Evolutionary conservation across 257 asterid species (phyloP), one percentile per base, ranked within the genome.

Genomic region (Ehretia macrophylla): DNA sequence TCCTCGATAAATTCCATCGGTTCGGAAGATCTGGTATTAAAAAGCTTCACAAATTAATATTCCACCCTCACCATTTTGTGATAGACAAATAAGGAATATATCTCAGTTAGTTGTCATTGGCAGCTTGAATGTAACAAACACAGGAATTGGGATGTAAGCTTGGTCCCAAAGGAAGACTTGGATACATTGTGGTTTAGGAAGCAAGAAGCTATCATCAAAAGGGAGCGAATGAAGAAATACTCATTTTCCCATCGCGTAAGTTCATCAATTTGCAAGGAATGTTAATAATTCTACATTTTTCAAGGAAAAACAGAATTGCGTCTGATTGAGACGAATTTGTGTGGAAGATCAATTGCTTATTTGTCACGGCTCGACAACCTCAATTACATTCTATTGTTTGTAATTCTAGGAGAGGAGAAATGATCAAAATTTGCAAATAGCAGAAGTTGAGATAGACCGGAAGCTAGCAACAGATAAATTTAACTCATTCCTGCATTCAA

Each of bases 231-330:
- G 83, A 86, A 75, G 83, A 87, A 78, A 64, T 86, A 84, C 59
- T 90, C 97, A 0, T 79, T 76, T 64, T 90, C 96, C 16, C 90
- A 84, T 62, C 68, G 90, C 76, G 97, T 86, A 79, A 71, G 56
- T 32, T 60, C 48, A 6, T 64, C n/a, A n/a, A n/a, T n/a, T n/a
- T n/a, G n/a, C n/a, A n/a, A n/a, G n/a, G n/a, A n/a, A n/a, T 48
- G 51, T 59, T 54, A 52, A 42, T 65, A 16, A 44, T 52, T 9
- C 16, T 5, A 45, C 17, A 17, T 14, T 38, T 18, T 32, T 39
- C n/a, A 17, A 11, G 19, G 11, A 14, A 11, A 27, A 0, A 1
- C 23, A 17, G 1, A 56, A 18, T 18, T 32, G 19, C 5, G 46
- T 35, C 42, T 0, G 45, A 16, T n/a, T n/a, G 13, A 21, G 40